phyloP scores from a whole-genome alignment of 768 basidiomycete species.

The Tylopilus sp. region DNA sequence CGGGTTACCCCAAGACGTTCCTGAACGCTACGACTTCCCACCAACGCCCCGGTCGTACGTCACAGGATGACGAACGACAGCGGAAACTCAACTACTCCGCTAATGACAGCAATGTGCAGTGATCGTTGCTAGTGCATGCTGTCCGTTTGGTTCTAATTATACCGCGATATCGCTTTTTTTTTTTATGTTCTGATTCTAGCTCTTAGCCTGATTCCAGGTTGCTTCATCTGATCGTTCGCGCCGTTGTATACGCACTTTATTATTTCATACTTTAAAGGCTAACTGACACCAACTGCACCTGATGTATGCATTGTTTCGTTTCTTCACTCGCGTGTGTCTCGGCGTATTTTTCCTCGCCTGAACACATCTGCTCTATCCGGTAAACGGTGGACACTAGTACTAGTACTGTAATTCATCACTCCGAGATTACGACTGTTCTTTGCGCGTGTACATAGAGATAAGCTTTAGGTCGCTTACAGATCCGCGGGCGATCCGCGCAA shows the following conservation, averaged over 20 bases:
- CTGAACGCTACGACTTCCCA: conserved; percentile 20
- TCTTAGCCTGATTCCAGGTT: background rate
- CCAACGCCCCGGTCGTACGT: conserved; percentile 16
- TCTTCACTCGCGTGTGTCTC: conserved; percentile 3
- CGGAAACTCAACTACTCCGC: conserved; percentile 18
- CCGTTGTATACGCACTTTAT: conserved; percentile 27
- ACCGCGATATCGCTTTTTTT: conserved; percentile 6
- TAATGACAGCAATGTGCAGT: conserved; percentile 9
- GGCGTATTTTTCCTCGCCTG: conserved; percentile 4
- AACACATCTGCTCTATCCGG: conserved; percentile 7
- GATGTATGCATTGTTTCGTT: conserved; percentile 4
- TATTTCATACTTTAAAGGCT: conserved; percentile 33
- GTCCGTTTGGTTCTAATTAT: conserved; percentile 6
- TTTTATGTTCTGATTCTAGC: background rate
- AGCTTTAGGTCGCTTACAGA: conserved; percentile 7
- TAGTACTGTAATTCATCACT: conserved; percentile 12
- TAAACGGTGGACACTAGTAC: conserved; percentile 3
- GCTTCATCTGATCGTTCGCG: conserved; percentile 17
- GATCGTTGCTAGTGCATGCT: background rate
- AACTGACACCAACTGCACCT: conserved; percentile 22
- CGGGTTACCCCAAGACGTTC: conserved; percentile 28
- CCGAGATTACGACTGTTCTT: conserved; percentile 1
- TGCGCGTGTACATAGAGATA: conserved; percentile 14
- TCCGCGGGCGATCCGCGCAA: conserved; percentile 28
- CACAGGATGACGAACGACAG: conserved; percentile 25